Evolutionary conservation across 257 asterid genomes (phyloP).

Genomic region (Nyctanthes arbortristis): DNA sequence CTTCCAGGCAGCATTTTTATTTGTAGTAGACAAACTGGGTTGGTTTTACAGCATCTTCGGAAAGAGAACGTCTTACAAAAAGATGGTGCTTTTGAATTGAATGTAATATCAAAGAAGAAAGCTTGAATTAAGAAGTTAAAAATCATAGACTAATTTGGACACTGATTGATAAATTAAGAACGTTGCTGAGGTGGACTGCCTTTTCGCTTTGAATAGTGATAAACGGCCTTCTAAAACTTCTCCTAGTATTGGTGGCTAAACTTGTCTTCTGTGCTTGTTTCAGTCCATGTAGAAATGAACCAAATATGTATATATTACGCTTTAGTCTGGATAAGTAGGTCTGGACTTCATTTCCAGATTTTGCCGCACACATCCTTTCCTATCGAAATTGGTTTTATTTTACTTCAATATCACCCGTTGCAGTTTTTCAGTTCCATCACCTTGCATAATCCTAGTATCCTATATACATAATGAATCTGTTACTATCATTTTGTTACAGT

Average conservation of each 20-base stretch:
- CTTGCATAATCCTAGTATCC: too few relatives aligned
- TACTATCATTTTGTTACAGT: background rate
- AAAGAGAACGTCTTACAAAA: background rate
- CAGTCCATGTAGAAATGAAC: background rate
- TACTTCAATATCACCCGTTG: background rate
- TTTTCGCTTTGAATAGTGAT: background rate
- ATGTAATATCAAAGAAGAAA: background rate
- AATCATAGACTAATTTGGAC: background rate
- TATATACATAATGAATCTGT: conserved; percentile 30
- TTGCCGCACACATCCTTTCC: background rate
- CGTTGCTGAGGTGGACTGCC: too few relatives aligned
- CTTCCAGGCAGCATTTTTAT: background rate
- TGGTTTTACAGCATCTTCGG: background rate
- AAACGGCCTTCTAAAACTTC: background rate
- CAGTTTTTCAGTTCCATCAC: too few relatives aligned
- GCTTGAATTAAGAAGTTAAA: background rate
- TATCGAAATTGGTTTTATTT: background rate
- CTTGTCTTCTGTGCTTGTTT: background rate
- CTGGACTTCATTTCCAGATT: background rate
- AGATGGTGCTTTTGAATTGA: background rate
- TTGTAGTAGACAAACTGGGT: background rate
- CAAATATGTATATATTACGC: background rate
- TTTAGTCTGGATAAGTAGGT: background rate
- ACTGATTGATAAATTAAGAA: background rate
- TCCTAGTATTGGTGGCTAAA: background rate